phyloP scores from a whole-genome alignment of 1,284 basidiomycete genomes.

The Boletus sp. region DNA sequence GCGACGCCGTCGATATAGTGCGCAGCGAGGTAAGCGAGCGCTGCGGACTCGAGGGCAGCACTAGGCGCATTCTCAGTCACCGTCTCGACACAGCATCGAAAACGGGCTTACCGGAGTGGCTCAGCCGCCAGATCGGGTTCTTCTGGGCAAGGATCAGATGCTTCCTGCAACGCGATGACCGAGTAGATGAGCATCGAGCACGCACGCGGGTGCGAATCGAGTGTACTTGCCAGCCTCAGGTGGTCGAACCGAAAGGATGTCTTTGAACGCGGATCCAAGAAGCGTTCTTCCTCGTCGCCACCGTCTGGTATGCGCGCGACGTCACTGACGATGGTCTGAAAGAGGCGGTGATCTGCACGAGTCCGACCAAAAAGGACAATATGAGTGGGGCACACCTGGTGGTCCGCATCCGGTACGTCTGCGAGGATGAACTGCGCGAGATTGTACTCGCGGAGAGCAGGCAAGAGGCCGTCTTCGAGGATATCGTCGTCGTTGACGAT shows the following conservation, averaged over 20 bases:
- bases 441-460: constrained; percentile 80
- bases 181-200: neutral
- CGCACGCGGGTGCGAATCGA: neutral
- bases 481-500: constrained; percentile 83
- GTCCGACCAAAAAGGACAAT: neutral
- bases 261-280: constrained; percentile 76
- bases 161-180: constrained; percentile 49
- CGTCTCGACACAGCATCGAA: neutral
- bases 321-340: constrained; percentile 73
- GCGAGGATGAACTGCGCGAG: constrained; percentile 75
- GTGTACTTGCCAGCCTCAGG: constrained; percentile 57
- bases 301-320: constrained; percentile 46
- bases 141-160: constrained; percentile 63
- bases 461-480: constrained; percentile 72
- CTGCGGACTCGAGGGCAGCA: constrained; percentile 61
- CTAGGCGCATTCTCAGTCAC: constrained; percentile 37
- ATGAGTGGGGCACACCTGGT: constrained; percentile 52
- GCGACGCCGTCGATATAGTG: constrained; percentile 77
- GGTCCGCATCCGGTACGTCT: constrained; percentile 68
- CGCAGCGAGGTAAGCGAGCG: constrained; percentile 67
- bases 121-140: constrained; percentile 66
- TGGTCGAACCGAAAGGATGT: constrained; percentile 82
- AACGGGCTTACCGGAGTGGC: constrained; percentile 62
- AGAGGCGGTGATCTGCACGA: neutral
- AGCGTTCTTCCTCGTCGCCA: constrained; percentile 53